Evolutionary conservation across 495 filamentous ascomycete genomes (phyloP).

Genomic region (Aspergillus panamensis): DNA sequence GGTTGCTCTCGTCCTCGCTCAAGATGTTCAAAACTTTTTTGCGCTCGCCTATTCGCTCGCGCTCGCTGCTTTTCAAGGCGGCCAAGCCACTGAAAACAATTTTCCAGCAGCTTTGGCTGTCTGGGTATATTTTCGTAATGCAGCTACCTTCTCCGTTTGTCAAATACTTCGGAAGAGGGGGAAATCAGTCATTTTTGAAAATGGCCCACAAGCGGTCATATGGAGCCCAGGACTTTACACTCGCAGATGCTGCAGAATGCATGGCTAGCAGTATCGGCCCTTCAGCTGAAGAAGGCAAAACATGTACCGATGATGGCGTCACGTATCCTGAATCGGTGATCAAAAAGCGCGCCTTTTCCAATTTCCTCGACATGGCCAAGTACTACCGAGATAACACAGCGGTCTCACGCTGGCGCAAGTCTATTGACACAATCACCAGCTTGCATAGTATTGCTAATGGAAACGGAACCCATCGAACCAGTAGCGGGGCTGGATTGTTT

Average conservation of each 20-base stretch:
- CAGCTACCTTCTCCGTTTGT: slow-evolving; percentile 41
- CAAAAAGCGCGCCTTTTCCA: slow-evolving; percentile 27
- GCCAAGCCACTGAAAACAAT: slow-evolving; percentile 37
- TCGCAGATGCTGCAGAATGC: slow-evolving; percentile 34
- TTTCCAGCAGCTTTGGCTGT: slow-evolving; percentile 37
- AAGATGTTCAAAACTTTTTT: slow-evolving; percentile 48
- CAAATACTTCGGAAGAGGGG: slow-evolving; percentile 35
- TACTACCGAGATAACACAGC: slow-evolving; percentile 50
- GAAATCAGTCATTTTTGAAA: slow-evolving; percentile 43
- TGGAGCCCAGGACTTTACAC: slow-evolving; percentile 26
- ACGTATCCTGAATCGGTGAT: slow-evolving; percentile 31
- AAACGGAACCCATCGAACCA: slow-evolving; percentile 24
- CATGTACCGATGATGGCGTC: slow-evolving; percentile 31
- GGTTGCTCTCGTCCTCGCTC: slow-evolving; percentile 33
- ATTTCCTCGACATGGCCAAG: slow-evolving; percentile 40
- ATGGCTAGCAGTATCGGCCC: slow-evolving; percentile 46
- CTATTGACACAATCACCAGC: slow-evolving; percentile 42
- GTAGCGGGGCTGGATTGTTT: slow-evolving; percentile 43
- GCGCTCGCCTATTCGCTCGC: slow-evolving; percentile 37
- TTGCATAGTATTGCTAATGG: slow-evolving; percentile 40
- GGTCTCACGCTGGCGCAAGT: slow-evolving; percentile 43
- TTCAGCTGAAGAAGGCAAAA: slow-evolving; percentile 32
- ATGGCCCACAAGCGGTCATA: slow-evolving; percentile 31
- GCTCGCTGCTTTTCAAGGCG: slow-evolving; percentile 40
- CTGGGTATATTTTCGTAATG: slow-evolving; percentile 51